Percentiles rank a stretch among this genome's conserved stretches.
Conservation (phyloP, 768 basidiomycete genomes). For the Panaeolus cyanescens region DNA sequence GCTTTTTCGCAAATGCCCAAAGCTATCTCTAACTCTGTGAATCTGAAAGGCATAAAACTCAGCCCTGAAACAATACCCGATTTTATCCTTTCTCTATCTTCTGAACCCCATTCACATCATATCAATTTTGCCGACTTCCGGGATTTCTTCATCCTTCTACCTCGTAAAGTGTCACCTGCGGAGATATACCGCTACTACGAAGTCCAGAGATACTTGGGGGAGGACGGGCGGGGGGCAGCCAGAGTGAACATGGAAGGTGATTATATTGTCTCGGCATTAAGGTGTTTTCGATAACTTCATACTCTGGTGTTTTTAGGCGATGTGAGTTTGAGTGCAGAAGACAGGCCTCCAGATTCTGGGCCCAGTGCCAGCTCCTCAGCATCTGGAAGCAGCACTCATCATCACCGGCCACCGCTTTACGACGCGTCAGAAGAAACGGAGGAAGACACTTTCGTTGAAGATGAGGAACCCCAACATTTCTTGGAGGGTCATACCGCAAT, state of each 20-base stretch:
- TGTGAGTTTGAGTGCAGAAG: constrained; percentile 76
- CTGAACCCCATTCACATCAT: constrained; percentile 64
- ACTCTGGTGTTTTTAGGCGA: constrained; percentile 55
- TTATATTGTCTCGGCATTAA: constrained; percentile 12
- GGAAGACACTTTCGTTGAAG: constrained; percentile 46
- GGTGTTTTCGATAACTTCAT: not conserved
- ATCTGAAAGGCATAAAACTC: constrained; percentile 64
- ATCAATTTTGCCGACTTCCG: constrained; percentile 87
- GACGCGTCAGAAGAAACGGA: constrained; percentile 38
- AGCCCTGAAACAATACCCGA: constrained; percentile 72
- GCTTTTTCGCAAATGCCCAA: not conserved
- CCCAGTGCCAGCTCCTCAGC: constrained; percentile 1
- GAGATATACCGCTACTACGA: constrained; percentile 90
- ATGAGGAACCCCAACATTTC: constrained; percentile 58
- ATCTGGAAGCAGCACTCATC: constrained; percentile 5
- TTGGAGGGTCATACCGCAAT: constrained; percentile 74
- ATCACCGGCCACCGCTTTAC: constrained; percentile 12
- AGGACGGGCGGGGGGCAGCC: constrained; percentile 77
- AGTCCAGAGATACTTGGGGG: constrained; percentile 64
- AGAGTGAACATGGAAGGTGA: constrained; percentile 90
- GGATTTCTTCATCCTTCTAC: constrained; percentile 86
- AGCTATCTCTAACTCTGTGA: not conserved
- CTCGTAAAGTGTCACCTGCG: constrained; percentile 73
- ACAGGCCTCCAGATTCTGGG: constrained; percentile 49
- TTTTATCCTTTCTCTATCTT: constrained; percentile 78